A percentile compares a stretch with the other conserved stretches of the same genome.
phyloP scores from a whole-genome alignment of 371 early-diverging fungal species.

The Chytridium lagenaria region DNA sequence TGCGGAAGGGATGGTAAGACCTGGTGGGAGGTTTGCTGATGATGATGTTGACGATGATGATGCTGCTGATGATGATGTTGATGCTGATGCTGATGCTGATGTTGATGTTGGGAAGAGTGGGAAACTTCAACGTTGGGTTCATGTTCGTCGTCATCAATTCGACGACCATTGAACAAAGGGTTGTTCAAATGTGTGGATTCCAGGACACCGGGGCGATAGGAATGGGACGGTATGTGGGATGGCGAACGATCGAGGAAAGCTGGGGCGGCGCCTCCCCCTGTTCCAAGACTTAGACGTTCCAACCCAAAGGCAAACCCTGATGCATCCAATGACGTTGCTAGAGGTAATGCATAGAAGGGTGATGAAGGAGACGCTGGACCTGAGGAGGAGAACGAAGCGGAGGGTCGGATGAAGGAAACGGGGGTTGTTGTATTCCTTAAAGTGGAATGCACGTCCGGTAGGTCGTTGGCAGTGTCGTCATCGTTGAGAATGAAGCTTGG shows the following conservation, averaged over 20 bases:
- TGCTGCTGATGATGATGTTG: too few relatives aligned
- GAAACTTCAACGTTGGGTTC: neutral
- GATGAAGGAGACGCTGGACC: neutral
- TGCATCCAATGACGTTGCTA: neutral
- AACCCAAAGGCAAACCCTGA: neutral
- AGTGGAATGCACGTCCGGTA: neutral
- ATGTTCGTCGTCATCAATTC: neutral
- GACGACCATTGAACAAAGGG: too few relatives aligned
- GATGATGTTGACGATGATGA: neutral
- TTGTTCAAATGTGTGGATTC: too few relatives aligned
- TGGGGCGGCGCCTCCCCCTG: neutral
- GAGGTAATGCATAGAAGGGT: neutral
- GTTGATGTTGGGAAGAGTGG: too few relatives aligned
- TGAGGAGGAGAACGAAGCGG: neutral
- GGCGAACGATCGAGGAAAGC: neutral
- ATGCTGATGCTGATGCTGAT: too few relatives aligned
- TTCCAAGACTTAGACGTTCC: neutral
- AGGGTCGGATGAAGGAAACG: neutral
- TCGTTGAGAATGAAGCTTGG: neutral
- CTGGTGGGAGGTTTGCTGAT: neutral
- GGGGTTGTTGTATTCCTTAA: neutral
- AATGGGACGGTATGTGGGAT: too few relatives aligned
- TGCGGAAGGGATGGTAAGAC: neutral
- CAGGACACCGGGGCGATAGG: too few relatives aligned
- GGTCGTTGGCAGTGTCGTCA: neutral